Evolutionary conservation across 2,329 filamentous ascomycete genomes (phyloP), one percentile per base, ranked within the genome.

Genomic region (Colletotrichum cordylinicola): DNA sequence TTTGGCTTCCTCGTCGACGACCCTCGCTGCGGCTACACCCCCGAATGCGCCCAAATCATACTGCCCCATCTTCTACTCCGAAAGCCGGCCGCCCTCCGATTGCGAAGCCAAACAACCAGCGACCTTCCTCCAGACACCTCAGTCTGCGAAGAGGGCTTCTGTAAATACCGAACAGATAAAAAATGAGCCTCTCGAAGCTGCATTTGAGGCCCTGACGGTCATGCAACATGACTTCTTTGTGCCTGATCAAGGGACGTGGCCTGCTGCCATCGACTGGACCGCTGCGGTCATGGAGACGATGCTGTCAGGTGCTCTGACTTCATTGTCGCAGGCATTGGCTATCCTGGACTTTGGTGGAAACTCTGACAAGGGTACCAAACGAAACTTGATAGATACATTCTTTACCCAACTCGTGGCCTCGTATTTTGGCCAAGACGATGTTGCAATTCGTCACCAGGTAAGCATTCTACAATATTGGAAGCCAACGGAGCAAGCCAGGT

Each of bases 181-280:
- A 27, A 72, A 78, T 5, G 74, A 78, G 4, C 78, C 86, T 16
- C 85, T 91, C 2, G 84, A 87, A 37, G 84, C 90, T 76, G 87
- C 93, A 24, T 86, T 94, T 62, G 84, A 89, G 65, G 94, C 95
- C 8, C 88, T 98, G 77, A 88, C 92, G 62, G 91, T 93, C 8
- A 92, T 98, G 89, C 96, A 98, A 83, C 88, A 91, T 68, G 87
- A 89, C 31, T 98, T 95, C 85, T 98, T 97, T 82, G 90, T 92
- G 62, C 85, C 93, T 6, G 94, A 94, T 89, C 87, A 94, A 43
- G 96, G 94, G 13, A 95, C 92, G 31, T 98, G 96, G 95, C 95
- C 96, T 1, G 89, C 89, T 2, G 91, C 94, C 37, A 98, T 98
- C 80, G 96, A 98, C 86, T 98, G 96, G 96, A 98, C 96, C 0